Evolutionary conservation across 2,329 filamentous ascomycete genomes (phyloP), one percentile per base, ranked within the genome.

Genomic region (Grosmannia serpens): DNA sequence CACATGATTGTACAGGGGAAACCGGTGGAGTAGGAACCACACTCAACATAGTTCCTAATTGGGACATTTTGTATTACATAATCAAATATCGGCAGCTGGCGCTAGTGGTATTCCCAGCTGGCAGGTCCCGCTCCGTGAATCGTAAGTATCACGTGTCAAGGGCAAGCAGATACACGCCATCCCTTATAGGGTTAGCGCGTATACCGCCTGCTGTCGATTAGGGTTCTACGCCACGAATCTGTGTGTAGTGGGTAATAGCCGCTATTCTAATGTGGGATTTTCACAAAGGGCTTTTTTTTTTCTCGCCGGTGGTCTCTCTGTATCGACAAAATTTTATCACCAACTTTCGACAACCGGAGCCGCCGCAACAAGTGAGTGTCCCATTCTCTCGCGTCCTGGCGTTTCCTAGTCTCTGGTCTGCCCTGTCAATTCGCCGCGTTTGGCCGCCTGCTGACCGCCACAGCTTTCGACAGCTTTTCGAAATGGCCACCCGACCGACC

Each of bases 401-500:
- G 17, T 41, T 11, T 15, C 6, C 27, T 50, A 11, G 2, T 27
- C 29, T 27, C 15, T 29, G 24, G 46, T 26, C 47, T 20, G 5
- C 22, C 47, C 24, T 20, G 11, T 50, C 13, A 3, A 13, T 24
- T 27, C 11, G 46, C 8, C 22, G 11, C 22, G 26, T 27, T 8
- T 38, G 4, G 20, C 41, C 4, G 41, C 41, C 41, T 44, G 41
- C 46, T 49, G 26, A 49, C 46, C 26, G 26, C 3, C 24, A 50
- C 47, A 50, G 47, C 47, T 24, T 24, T 17, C 47, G 47, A 50
- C 47, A 50, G 26, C 47, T 49, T 26, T 41, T 50, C 46, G 53
- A 62, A 83, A 95, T 95, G 90, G 89, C 91, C 82, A 91, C 88
- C 77, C 86, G 94, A 82, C 94, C 94, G 78, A 96, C 91, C 75